Evolutionary conservation across 495 filamentous ascomycete genomes (phyloP).

Genomic region (Chaetomium tenue): DNA sequence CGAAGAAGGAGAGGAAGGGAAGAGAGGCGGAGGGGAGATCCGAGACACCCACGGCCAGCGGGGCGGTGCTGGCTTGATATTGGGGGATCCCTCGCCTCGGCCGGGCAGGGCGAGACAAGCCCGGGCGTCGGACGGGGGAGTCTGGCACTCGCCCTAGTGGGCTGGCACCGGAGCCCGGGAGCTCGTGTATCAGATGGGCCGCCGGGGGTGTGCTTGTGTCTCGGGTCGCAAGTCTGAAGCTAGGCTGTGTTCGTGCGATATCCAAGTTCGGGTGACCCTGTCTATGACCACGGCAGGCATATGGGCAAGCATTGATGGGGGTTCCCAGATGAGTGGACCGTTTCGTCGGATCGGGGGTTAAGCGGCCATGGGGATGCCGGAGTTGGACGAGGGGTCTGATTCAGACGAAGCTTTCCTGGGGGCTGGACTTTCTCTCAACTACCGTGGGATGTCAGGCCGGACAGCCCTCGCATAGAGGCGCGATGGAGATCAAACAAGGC

Average conservation of each 20-base stretch:
- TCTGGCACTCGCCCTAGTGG: slow-evolving; percentile 33
- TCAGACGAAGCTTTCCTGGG: neutral
- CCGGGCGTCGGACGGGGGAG: slow-evolving; percentile 24
- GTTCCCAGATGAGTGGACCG: slow-evolving; percentile 21
- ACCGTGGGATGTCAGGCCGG: slow-evolving; percentile 2
- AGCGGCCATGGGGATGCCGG: slow-evolving; percentile 25
- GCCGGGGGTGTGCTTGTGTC: slow-evolving; percentile 36
- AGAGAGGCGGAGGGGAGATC: slow-evolving; percentile 30
- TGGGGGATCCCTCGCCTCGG: slow-evolving; percentile 24
- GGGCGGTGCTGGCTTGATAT: slow-evolving; percentile 45
- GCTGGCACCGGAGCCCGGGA: slow-evolving; percentile 32
- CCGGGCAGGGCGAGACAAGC: slow-evolving; percentile 6
- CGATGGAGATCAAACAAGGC: slow-evolving; percentile 48
- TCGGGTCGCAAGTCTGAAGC: slow-evolving; percentile 42
- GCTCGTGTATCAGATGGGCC: slow-evolving; percentile 44
- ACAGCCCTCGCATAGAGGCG: slow-evolving; percentile 38
- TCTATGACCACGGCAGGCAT: slow-evolving; percentile 51
- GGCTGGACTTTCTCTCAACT: slow-evolving; percentile 15
- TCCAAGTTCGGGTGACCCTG: slow-evolving; percentile 48
- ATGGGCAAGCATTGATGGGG: slow-evolving; percentile 42
- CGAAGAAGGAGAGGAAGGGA: slow-evolving; percentile 36
- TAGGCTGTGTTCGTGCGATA: slow-evolving; percentile 40
- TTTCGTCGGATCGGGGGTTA: slow-evolving; percentile 19
- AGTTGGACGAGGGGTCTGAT: slow-evolving; percentile 13
- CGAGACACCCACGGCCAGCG: slow-evolving; percentile 32